Base-by-base conservation (phyloP, 2,329 filamentous ascomycete species). In the Beauveria caledonica region DNA sequence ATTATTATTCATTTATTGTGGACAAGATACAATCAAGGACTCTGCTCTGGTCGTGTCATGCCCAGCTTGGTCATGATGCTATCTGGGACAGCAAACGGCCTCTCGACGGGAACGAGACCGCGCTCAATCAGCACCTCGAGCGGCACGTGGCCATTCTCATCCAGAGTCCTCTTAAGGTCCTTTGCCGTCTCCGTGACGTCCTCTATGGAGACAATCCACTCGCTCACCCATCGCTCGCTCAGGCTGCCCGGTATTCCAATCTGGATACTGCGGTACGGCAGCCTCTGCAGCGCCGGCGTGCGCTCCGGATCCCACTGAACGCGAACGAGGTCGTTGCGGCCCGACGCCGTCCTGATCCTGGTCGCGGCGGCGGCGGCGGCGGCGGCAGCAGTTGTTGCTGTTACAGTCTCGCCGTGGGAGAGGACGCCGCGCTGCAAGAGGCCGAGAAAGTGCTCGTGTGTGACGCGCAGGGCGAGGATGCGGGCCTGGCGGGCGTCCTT, bases 231-330 rank as follows among this genome's bases (percentile, higher is more conserved):
- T 29, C 66, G 70, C 29, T 70, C 68, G 39, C 77, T 77, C 56
- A 83, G 64, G 1, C 68, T 68, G 2, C 70, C 75, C 1, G 79
- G 77, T n/a, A 86, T 78, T 1, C 84, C 84, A 63, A 86, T 80
- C 73, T 87, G 84, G 33, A 87, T 82, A 66, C 81, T 85, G 46
- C 84, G 72, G 66, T 82, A 77, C 8, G 66, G 68, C 56, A 85
- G 63, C 63, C 71, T 74, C 11, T 69, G 76, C 11, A 86, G 67
- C 40, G 68, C 67, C 1, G 78, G 68, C 25, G 74, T 73, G 21
- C 85, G 67, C 67, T 87, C 85, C 0, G 84, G 84, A 69, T 87
- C 85, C 84, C 85, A 87, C 67, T 86, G 84, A 8, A 86, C 75
- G n/a, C 78, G 75, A 0, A 86, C 81, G 19, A 71, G 67, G 4